Conservation (phyloP, 2,329 filamentous ascomycete genomes). For the Eutypella sp. region DNA sequence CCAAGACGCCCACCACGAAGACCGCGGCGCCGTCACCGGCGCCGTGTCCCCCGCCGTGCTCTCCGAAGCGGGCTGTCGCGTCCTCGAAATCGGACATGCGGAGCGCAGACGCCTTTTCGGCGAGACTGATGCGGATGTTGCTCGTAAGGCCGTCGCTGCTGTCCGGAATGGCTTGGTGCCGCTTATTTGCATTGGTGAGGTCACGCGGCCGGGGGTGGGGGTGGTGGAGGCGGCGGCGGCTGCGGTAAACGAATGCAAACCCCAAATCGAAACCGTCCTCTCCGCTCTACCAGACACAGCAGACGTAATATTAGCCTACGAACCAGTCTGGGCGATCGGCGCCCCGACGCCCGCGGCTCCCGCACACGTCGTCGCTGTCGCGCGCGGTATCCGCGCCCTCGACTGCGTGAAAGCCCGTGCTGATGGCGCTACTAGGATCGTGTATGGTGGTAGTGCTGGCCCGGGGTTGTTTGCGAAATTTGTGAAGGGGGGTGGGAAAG, state of each 20-base stretch:
- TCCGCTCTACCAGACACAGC: conserved; percentile 54
- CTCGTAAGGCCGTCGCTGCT: conserved; percentile 64
- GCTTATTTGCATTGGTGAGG: conserved; percentile 76
- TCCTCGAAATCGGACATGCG: conserved; percentile 78
- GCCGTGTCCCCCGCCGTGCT: conserved; percentile 68
- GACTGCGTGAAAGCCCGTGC: conserved; percentile 45
- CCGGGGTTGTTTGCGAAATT: conserved; percentile 69
- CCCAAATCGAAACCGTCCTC: conserved; percentile 62
- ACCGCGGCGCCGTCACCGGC: conserved; percentile 70
- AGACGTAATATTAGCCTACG: conserved; percentile 75
- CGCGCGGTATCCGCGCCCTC: conserved; percentile 54
- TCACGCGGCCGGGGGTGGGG: conserved; percentile 29
- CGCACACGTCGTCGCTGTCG: conserved; percentile 68
- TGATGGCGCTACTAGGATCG: conserved; percentile 47
- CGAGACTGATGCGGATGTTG: conserved; percentile 66
- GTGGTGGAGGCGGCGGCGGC: conserved; percentile 41
- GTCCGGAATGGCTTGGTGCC: conserved; percentile 67
- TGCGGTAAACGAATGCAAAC: conserved; percentile 61
- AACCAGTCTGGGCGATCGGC: conserved; percentile 87
- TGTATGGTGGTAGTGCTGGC: conserved; percentile 81
- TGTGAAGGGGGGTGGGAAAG: conserved; percentile 48
- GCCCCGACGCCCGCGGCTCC: conserved; percentile 65
- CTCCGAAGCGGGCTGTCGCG: conserved; percentile 59
- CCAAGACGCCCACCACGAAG: conserved; percentile 69
- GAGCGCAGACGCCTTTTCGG: conserved; percentile 68